A percentile compares a stretch with the other conserved stretches of the same genome.
These are phyloP conservation scores for Fusarium floridanum DNA, from an alignment of 2,329 filamentous ascomycete genomes.

Conservation along the genomic window DNA sequence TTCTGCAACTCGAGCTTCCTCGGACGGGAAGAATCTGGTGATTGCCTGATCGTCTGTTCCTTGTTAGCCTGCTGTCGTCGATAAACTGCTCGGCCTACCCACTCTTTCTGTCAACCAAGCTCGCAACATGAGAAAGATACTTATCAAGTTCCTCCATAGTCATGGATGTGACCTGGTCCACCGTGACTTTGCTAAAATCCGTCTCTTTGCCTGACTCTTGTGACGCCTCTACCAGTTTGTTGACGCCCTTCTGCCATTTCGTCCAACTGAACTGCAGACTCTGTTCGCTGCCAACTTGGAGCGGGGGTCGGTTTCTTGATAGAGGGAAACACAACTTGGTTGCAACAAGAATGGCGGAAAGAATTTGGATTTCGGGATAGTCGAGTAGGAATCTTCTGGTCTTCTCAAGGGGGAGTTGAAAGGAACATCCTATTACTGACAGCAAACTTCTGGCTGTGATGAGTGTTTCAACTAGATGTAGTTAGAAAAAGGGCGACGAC, in stretches of 20 bases:
- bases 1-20: constrained; percentile 37
- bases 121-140: constrained; percentile 67
- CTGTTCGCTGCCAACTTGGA: constrained; percentile 30
- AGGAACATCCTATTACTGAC: constrained; percentile 63
- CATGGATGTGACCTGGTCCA: constrained; percentile 74
- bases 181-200: constrained; percentile 67
- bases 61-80: constrained; percentile 17
- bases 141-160: constrained; percentile 70
- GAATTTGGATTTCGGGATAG: constrained; percentile 81
- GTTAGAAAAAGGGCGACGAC: constrained; percentile 40
- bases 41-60: constrained; percentile 46
- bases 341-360: constrained; percentile 78
- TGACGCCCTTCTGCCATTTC: constrained; percentile 71
- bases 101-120: constrained; percentile 52
- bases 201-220: constrained; percentile 22
- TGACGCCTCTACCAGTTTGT: constrained; percentile 33
- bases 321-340: constrained; percentile 86
- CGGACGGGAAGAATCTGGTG: constrained; percentile 53
- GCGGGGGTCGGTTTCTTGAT: constrained; percentile 64
- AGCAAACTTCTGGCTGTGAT: constrained; percentile 60
- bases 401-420: constrained; percentile 63
- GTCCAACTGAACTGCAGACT: constrained; percentile 73
- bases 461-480: constrained; percentile 66
- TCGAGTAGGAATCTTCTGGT: constrained; percentile 63
- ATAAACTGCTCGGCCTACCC: constrained; percentile 4